phyloP scores from a whole-genome alignment of 441 rosid species.

The Omphalea diandra region DNA sequence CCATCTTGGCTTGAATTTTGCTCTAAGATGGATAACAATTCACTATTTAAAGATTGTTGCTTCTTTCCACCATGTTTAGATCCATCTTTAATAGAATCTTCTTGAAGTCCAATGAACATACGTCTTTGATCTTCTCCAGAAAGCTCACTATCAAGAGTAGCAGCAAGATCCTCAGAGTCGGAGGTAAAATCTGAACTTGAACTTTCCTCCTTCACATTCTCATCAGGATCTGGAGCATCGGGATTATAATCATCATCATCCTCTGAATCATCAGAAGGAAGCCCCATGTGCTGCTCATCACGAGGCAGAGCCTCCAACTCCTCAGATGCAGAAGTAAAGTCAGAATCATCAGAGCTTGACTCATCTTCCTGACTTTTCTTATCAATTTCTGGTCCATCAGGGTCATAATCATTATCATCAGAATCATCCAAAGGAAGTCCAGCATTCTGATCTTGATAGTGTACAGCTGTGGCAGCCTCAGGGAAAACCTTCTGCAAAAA shows the following conservation, averaged over 20 bases:
- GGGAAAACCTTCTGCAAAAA: constrained; percentile 82
- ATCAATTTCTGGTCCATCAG: constrained; percentile 43
- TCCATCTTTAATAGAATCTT: constrained; percentile 27
- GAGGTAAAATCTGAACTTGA: constrained; percentile 80
- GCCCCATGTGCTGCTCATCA: constrained; percentile 38
- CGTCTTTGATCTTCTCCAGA: constrained; percentile 35
- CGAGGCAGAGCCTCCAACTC: constrained; percentile 40
- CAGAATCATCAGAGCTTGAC: constrained; percentile 64
- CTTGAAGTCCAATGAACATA: constrained; percentile 14
- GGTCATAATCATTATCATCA: constrained; percentile 82
- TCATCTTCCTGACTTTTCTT: constrained; percentile 47
- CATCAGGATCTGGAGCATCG: constrained; percentile 45
- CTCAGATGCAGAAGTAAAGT: constrained; percentile 61
- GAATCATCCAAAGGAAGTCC: constrained; percentile 88
- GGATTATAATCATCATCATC: constrained; percentile 91
- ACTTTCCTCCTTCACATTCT: constrained; percentile 46
- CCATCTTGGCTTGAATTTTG: constrained; percentile 40
- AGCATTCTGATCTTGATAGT: constrained; percentile 48
- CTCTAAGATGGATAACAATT: constrained; percentile 38
- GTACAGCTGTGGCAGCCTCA: constrained; percentile 63
- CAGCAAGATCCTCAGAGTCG: constrained; percentile 69
- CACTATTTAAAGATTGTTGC: constrained; percentile 30
- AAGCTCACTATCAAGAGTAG: constrained; percentile 29
- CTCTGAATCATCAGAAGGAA: constrained; percentile 90
- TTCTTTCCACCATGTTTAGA: constrained; percentile 30